These are phyloP conservation scores for Flaveria bidentis DNA, from an alignment of 129 eudicot genomes.

Conservation along the genomic window DNA sequence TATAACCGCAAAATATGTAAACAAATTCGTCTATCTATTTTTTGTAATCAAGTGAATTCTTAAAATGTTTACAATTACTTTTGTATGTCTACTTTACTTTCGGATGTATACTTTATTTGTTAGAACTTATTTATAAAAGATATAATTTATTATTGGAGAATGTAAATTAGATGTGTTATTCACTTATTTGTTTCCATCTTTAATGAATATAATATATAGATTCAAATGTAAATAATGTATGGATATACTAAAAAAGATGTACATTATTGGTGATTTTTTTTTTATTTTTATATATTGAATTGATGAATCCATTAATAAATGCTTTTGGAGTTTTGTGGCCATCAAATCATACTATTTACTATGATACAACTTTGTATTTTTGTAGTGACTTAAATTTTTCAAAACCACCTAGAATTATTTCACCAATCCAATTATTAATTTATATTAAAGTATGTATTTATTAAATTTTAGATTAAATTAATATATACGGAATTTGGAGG, in stretches of 20 bases:
- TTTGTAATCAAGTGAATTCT: too few relatives aligned
- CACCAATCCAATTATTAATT: not conserved
- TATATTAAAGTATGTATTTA: constrained; percentile 3
- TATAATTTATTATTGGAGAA: too few relatives aligned
- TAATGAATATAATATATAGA: not conserved
- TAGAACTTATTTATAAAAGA: too few relatives aligned
- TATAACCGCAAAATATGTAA: too few relatives aligned
- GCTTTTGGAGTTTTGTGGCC: constrained; percentile 8
- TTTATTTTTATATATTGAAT: not conserved
- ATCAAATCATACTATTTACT: constrained; percentile 5
- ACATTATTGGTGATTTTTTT: not conserved
- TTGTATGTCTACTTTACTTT: too few relatives aligned
- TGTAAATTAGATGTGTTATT: too few relatives aligned
- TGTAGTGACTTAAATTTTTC: not conserved
- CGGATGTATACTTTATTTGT: too few relatives aligned
- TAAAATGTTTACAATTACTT: too few relatives aligned
- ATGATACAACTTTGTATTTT: not conserved
- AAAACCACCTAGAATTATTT: not conserved
- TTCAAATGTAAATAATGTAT: not conserved
- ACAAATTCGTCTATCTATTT: too few relatives aligned
- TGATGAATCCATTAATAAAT: not conserved
- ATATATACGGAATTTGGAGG: constrained; percentile 35
- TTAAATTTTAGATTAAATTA: constrained; percentile 4
- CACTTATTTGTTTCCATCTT: not conserved
- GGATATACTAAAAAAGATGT: not conserved